Percentiles rank a stretch among this genome's conserved stretches.
Conservation (phyloP, 2,329 filamentous ascomycete genomes). For the Aspergillus thermomutatus region DNA sequence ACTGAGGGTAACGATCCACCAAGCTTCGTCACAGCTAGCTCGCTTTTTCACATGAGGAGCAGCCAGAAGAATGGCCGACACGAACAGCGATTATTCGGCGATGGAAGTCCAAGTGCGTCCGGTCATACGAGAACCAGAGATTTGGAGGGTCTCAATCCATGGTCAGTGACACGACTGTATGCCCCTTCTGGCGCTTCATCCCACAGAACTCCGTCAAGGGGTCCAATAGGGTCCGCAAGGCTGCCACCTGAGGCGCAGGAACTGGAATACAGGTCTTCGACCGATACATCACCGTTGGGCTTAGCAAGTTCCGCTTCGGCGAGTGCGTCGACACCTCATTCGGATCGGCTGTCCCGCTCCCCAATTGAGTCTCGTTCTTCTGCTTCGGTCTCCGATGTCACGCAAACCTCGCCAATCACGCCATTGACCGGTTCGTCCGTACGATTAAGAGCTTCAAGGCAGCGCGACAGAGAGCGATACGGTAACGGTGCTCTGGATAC, state of each 20-base stretch:
- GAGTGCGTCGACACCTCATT: slow-evolving; percentile 16
- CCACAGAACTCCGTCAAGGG: neutral
- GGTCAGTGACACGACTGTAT: slow-evolving; percentile 34
- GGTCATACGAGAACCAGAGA: slow-evolving; percentile 1
- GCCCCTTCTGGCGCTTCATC: slow-evolving; percentile 10
- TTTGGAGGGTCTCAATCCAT: slow-evolving; percentile 30
- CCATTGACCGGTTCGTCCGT: neutral
- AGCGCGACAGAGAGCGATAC: slow-evolving; percentile 19
- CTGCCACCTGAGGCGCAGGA: neutral
- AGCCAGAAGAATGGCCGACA: neutral
- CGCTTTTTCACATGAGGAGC: neutral
- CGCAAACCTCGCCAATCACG: slow-evolving; percentile 8
- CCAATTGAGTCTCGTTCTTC: slow-evolving; percentile 9
- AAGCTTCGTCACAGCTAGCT: neutral
- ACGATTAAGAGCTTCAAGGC: slow-evolving; percentile 9
- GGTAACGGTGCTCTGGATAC: slow-evolving; percentile 29
- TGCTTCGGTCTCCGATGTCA: neutral
- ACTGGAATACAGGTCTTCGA: neutral
- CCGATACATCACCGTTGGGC: neutral
- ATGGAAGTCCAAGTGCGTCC: neutral
- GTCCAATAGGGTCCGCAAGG: neutral
- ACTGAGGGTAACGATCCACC: neutral
- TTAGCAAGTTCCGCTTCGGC: slow-evolving; percentile 8
- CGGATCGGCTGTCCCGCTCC: slow-evolving; percentile 1
- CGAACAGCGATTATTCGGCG: neutral